Evolutionary conservation across 1,284 basidiomycete genomes (phyloP).

Genomic region (Ceratobasidium sp.): DNA sequence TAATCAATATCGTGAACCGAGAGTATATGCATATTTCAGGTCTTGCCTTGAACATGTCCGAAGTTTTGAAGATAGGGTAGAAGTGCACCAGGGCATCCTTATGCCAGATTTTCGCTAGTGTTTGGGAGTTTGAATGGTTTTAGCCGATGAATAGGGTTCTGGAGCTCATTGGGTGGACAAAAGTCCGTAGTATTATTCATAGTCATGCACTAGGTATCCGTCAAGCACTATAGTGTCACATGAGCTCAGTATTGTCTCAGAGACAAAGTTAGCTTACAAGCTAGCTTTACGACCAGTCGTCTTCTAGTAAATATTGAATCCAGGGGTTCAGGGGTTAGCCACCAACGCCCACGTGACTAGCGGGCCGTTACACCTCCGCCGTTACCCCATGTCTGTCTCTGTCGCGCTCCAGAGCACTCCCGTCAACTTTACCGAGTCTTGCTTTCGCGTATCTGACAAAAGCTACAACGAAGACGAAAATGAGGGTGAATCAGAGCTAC

Average conservation of each 20-base stretch:
- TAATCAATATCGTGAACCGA: neutral
- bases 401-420: neutral
- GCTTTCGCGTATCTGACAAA: neutral
- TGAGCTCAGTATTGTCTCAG: no score
- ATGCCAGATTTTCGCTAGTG: no score
- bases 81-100: no score
- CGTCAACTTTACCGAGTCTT: neutral
- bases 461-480: neutral
- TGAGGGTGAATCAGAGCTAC: slow-evolving; percentile 57
- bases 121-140: no score
- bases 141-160: no score
- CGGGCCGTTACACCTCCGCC: slow-evolving; percentile 12
- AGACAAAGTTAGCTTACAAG: no score
- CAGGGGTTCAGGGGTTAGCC: neutral
- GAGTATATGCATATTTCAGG: neutral
- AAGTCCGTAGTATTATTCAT: no score
- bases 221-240: no score
- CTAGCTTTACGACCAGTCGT: neutral
- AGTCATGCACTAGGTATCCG: no score
- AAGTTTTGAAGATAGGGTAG: no score
- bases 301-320: neutral
- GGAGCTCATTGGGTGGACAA: no score
- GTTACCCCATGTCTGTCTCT: slow-evolving; percentile 19
- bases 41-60: no score
- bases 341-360: slow-evolving; percentile 11